These are phyloP conservation scores for Hypoxylon sp. DNA, from an alignment of 2,329 filamentous ascomycete genomes.

Conservation along the genomic window DNA sequence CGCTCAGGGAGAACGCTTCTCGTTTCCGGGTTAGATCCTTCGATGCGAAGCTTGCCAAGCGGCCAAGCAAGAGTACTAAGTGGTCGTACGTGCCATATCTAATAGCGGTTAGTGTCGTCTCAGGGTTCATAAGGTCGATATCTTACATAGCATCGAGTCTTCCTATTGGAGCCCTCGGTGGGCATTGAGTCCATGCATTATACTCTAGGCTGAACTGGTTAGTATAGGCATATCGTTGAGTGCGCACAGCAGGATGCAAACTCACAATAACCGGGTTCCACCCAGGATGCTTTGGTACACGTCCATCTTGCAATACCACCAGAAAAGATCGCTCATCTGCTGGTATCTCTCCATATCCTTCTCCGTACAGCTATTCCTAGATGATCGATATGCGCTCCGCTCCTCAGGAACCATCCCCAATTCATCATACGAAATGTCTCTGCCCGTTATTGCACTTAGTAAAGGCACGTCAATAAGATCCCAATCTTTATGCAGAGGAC, in stretches of 20 bases:
- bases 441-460: conserved; percentile 65
- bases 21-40: conserved; percentile 85
- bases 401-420: conserved; percentile 59
- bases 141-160: conserved; percentile 79
- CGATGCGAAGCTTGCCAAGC: conserved; percentile 82
- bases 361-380: conserved; percentile 59
- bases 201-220: conserved; percentile 77
- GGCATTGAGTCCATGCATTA: conserved; percentile 86
- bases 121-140: not conserved
- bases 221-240: conserved; percentile 22
- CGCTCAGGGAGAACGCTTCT: conserved; percentile 72
- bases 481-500: conserved; percentile 54
- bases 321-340: conserved; percentile 87
- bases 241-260: conserved; percentile 46
- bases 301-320: conserved; percentile 98
- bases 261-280: conserved; percentile 87
- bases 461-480: conserved; percentile 57
- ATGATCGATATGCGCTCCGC: conserved; percentile 49
- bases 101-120: conserved; percentile 46
- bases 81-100: conserved; percentile 93
- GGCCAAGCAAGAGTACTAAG: conserved; percentile 83
- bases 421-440: conserved; percentile 66
- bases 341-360: conserved; percentile 85
- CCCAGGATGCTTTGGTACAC: conserved; percentile 91
- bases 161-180: conserved; percentile 85